A percentile compares a stretch with the other conserved stretches of the same genome.
phyloP scores from a whole-genome alignment of 768 basidiomycete genomes.

The Naematelia aurantialba region DNA sequence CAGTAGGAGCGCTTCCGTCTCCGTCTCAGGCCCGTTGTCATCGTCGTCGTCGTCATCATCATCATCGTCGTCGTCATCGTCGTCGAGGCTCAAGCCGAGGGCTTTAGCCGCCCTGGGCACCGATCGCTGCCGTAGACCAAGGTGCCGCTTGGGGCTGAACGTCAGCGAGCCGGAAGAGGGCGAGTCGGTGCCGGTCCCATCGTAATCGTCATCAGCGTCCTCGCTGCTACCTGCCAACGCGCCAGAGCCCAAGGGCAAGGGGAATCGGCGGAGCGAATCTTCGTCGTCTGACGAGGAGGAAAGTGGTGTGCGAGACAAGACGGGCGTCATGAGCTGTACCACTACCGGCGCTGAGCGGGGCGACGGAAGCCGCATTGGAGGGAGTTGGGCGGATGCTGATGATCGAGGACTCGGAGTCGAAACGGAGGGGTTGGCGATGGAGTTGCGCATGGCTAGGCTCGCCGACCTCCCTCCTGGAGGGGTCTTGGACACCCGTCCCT shows the following conservation, averaged over 20 bases:
- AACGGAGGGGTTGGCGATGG: background rate
- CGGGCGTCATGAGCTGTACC: constrained; percentile 10
- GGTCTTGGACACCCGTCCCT: too few species aligned
- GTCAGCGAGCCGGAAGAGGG: constrained; percentile 33
- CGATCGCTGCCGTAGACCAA: constrained; percentile 11
- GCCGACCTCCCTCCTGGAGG: background rate
- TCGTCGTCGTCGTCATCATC: background rate
- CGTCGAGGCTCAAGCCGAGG: background rate
- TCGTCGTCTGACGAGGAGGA: background rate
- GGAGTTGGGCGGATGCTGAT: background rate
- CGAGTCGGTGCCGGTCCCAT: constrained; percentile 23
- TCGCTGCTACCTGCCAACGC: constrained; percentile 13
- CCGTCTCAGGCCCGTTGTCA: background rate
- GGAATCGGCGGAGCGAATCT: background rate
- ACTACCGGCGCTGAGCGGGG: constrained; percentile 8
- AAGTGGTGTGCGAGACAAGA: constrained; percentile 1
- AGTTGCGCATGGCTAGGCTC: background rate
- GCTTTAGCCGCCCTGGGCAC: constrained; percentile 1
- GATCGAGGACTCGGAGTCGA: background rate
- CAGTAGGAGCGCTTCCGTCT: background rate
- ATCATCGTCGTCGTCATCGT: background rate
- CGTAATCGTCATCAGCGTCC: constrained; percentile 43
- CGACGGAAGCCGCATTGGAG: constrained; percentile 15
- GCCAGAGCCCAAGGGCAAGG: constrained; percentile 1
- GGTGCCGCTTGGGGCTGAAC: constrained; percentile 21